These are phyloP conservation scores for Amylocarpus encephaloides DNA, from an alignment of 2,329 filamentous ascomycete genomes.

Conservation along the genomic window DNA sequence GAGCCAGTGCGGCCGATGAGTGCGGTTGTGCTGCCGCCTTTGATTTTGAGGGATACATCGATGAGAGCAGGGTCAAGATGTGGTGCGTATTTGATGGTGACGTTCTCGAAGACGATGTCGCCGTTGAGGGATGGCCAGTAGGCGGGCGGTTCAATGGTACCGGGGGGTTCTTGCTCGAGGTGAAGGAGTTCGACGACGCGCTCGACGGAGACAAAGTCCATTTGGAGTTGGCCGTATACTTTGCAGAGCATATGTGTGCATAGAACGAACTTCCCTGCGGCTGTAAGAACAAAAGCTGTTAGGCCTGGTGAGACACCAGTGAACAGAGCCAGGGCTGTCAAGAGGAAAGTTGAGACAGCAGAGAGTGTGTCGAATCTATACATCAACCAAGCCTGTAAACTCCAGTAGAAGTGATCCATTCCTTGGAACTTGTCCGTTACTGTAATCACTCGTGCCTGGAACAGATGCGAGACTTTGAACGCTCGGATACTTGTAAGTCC, in stretches of 20 bases:
- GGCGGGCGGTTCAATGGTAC: constrained; percentile 61
- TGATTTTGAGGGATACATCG: constrained; percentile 65
- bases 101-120: constrained; percentile 68
- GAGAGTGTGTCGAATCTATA: constrained; percentile 72
- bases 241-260: constrained; percentile 70
- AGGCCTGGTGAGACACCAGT: constrained; percentile 70
- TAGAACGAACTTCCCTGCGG: constrained; percentile 61
- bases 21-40: constrained; percentile 70
- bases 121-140: constrained; percentile 70
- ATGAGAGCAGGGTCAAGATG: constrained; percentile 67
- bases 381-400: constrained; percentile 76
- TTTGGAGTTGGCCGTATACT: constrained; percentile 77
- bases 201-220: constrained; percentile 89
- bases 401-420: constrained; percentile 96
- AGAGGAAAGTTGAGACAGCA: constrained; percentile 63
- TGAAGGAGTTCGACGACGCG: constrained; percentile 75
- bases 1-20: constrained; percentile 76
- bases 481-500: constrained; percentile 82
- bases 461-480: constrained; percentile 70
- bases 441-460: constrained; percentile 71
- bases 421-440: constrained; percentile 87
- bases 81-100: constrained; percentile 74
- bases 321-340: constrained; percentile 70
- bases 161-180: constrained; percentile 67
- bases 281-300: constrained; percentile 76